Percentiles rank a stretch among this genome's conserved stretches.
Evolutionary conservation across 495 filamentous ascomycete species (phyloP).

Genomic region (Aspergillus mulundensis): DNA sequence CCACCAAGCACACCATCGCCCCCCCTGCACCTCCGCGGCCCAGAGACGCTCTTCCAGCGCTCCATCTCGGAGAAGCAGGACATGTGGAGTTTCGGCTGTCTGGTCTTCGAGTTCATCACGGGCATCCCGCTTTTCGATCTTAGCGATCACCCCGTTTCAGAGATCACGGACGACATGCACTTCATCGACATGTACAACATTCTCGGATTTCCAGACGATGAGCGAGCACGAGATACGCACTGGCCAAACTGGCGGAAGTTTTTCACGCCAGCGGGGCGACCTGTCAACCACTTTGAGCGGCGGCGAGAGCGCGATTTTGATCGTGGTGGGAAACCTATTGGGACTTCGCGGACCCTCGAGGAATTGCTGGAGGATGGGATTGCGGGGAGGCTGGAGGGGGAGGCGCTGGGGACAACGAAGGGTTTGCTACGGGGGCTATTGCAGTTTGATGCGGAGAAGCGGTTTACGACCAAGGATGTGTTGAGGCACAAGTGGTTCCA

Average conservation of each 20-base stretch:
- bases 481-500: slow-evolving; percentile 3
- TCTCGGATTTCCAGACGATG: slow-evolving; percentile 20
- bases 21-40: slow-evolving; percentile 28
- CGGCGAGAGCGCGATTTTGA: not conserved
- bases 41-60: slow-evolving; percentile 30
- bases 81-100: slow-evolving; percentile 41
- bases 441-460: not conserved
- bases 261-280: not conserved
- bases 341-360: not conserved
- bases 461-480: slow-evolving; percentile 3
- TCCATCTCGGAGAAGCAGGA: slow-evolving; percentile 26
- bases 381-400: not conserved
- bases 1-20: slow-evolving; percentile 25
- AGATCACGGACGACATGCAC: slow-evolving; percentile 14
- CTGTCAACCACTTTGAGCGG: not conserved
- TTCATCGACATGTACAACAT: slow-evolving; percentile 19
- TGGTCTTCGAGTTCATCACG: slow-evolving; percentile 35
- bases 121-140: slow-evolving; percentile 23
- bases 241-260: slow-evolving; percentile 2
- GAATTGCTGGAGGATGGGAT: not conserved
- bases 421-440: not conserved
- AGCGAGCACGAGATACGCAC: not conserved
- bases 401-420: not conserved
- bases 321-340: no score
- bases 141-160: not conserved